Conservation (phyloP, 257 asterid species). For the Phtheirospermum japonicum region DNA sequence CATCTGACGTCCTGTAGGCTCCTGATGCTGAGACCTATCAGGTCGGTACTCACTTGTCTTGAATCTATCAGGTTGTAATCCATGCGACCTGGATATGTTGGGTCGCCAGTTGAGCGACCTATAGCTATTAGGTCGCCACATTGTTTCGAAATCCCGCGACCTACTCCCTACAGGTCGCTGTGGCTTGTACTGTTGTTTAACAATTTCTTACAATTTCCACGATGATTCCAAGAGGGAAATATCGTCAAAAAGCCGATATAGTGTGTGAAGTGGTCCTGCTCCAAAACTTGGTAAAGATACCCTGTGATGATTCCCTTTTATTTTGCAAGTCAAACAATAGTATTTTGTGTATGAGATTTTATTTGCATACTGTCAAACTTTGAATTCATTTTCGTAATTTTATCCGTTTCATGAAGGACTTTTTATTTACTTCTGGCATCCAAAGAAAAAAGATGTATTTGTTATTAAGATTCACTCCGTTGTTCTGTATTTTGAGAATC, state of each 20-base stretch:
- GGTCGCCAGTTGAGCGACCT: no score
- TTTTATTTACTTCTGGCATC: not conserved
- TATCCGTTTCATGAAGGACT: not conserved
- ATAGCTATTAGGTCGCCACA: no score
- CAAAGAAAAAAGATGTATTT: not conserved
- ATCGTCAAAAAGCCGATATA: conserved; percentile 55
- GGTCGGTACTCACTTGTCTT: no score
- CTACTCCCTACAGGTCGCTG: no score
- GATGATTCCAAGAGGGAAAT: conserved; percentile 72
- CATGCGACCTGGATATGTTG: no score
- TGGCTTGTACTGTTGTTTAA: no score
- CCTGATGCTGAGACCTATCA: no score
- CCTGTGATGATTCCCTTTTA: conserved; percentile 26
- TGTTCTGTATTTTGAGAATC: not conserved
- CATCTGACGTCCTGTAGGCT: no score
- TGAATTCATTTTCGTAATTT: not conserved
- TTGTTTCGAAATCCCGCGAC: no score
- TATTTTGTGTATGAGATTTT: not conserved
- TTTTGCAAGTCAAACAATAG: conserved; percentile 16
- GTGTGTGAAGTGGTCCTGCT: conserved; percentile 37
- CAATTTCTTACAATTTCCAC: conserved; percentile 59
- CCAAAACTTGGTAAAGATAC: conserved; percentile 43
- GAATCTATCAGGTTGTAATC: no score
- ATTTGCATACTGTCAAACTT: not conserved
- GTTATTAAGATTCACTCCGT: not conserved